A percentile compares a stretch with the other conserved stretches of the same genome.
Evolutionary conservation across 2,329 filamentous ascomycete species (phyloP).

Genomic region (Emydomyces testavorans): DNA sequence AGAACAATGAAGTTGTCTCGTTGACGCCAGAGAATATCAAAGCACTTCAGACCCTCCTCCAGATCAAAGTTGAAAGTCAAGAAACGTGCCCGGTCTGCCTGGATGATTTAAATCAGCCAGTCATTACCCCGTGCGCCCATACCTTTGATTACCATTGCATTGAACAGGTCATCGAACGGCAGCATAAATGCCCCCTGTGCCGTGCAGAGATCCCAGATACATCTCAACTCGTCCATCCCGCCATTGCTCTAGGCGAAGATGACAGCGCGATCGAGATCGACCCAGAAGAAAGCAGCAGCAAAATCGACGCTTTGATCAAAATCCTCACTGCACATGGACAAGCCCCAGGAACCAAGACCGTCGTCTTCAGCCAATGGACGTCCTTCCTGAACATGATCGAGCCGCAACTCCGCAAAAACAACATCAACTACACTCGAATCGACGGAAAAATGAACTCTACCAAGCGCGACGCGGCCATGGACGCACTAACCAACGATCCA

Average conservation of each 20-base stretch:
- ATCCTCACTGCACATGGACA: conserved; percentile 62
- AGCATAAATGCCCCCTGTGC: conserved; percentile 77
- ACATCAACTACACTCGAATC: conserved; percentile 57
- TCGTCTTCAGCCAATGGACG: conserved; percentile 75
- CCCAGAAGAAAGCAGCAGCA: conserved; percentile 59
- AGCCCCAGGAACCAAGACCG: conserved; percentile 56
- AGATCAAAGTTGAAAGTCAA: conserved; percentile 64
- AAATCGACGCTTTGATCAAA: conserved; percentile 66
- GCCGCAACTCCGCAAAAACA: conserved; percentile 49
- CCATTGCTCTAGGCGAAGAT: conserved; percentile 44
- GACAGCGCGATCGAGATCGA: conserved; percentile 45
- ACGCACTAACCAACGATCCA: conserved; percentile 54
- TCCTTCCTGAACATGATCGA: conserved; percentile 66
- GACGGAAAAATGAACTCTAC: conserved; percentile 67
- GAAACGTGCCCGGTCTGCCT: conserved; percentile 78
- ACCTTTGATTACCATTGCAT: conserved; percentile 67
- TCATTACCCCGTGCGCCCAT: conserved; percentile 79
- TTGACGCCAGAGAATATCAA: conserved; percentile 61
- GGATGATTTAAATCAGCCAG: conserved; percentile 56
- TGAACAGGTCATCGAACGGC: conserved; percentile 57
- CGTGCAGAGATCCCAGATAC: conserved; percentile 54
- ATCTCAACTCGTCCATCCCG: conserved; percentile 54
- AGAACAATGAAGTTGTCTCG: conserved; percentile 54
- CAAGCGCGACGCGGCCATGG: conserved; percentile 60
- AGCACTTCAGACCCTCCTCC: conserved; percentile 62